Evolutionary conservation across 75 land plant species (phyloP), one percentile per base, ranked within the genome.

Genomic region (Sequoia sempervirens): DNA sequence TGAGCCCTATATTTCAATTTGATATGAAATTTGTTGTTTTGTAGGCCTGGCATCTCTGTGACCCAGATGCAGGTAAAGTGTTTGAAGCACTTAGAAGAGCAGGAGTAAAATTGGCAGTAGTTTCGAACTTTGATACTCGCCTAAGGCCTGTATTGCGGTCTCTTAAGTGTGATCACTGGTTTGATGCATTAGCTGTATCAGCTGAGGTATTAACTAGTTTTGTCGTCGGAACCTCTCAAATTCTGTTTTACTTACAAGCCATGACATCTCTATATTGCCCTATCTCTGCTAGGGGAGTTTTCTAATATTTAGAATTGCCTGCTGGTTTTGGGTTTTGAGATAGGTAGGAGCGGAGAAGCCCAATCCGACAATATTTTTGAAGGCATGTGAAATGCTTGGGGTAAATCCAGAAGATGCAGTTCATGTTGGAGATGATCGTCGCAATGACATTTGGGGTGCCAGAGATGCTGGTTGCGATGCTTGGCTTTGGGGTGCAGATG

Each of bases 381-480:
- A 90, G 79, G 98, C 98, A 34, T 96, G 98, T 87, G 98, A 96
- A 45, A 84, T 87, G 6, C 61, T 96, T 37, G 98, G 96, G 34
- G 94, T 96, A 38, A 87, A 94, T n/a, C 92, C 96, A 54, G 94
- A 96, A 80, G 98, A 94, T 83, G 93, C 90, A 82, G 93, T 96
- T 1, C 98, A 96, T 89, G 96, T 96, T 13, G 98, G 96, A 36
- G 98, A 96, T 91, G 98, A 94, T 61, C 87, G 96, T 18, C 88
- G 98, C 73, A 94, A 96, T 85, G 96, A 94, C 61, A 81, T 94
- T 75, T 94, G 96, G 98, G 98, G 98, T 80, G 96, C 98, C 12
- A 88, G 96, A 84, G 98, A 96, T 90, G 98, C 98, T 17, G 98
- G 98, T 47, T 96, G 98, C 82, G 98, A 96, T 87, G 98, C 98